Conservation (phyloP, 1,284 basidiomycete species). For the Microbotryum intermedium region DNA sequence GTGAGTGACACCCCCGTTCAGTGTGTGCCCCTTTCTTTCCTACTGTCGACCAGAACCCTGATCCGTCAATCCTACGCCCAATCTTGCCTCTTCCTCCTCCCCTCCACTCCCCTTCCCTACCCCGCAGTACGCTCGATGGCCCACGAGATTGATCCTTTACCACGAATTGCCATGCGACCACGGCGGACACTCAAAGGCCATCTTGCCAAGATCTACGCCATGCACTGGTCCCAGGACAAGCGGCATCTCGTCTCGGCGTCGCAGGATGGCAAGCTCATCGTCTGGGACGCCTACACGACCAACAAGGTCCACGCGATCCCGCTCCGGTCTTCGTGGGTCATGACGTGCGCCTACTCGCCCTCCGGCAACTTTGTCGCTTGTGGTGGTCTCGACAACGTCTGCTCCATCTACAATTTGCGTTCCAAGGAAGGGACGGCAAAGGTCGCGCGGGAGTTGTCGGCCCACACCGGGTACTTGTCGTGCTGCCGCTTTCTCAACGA, state of each 20-base stretch:
- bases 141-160: conserved; percentile 85
- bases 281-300: conserved; percentile 99
- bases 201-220: conserved; percentile 97
- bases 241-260: conserved; percentile 96
- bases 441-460: conserved; percentile 73
- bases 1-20: conserved; percentile 50
- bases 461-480: conserved; percentile 92
- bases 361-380: conserved; percentile 96
- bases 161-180: conserved; percentile 90
- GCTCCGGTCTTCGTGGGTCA: conserved; percentile 95
- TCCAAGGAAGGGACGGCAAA: conserved; percentile 42
- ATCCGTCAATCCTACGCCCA: no score
- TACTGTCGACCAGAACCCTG: not conserved
- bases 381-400: conserved; percentile 98
- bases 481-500: conserved; percentile 99
- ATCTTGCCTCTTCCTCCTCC: conserved; percentile 33
- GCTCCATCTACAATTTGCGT: conserved; percentile 90
- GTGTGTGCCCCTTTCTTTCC: not conserved
- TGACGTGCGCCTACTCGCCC: conserved; percentile 98
- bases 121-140: conserved; percentile 83
- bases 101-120: not conserved
- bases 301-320: conserved; percentile 99
- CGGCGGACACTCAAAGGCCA: conserved; percentile 91
- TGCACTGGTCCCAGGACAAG: conserved; percentile 97
- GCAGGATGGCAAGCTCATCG: conserved; percentile 97